Evolutionary conservation across 2,329 filamentous ascomycete genomes (phyloP).

Genomic region (Leptographium galeiforme): DNA sequence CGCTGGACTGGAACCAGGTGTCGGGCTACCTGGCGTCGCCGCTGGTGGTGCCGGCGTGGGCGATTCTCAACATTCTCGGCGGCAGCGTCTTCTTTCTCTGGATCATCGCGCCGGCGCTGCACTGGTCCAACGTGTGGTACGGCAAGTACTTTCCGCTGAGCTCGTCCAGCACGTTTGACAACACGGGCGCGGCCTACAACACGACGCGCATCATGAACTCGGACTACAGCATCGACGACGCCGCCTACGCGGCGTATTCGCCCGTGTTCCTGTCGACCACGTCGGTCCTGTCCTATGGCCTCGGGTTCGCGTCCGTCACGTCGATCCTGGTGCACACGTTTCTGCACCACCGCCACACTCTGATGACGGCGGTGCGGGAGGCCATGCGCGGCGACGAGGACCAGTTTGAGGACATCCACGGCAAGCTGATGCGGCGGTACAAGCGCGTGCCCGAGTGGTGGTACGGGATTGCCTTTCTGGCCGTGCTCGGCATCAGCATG

Average conservation of each 20-base stretch:
- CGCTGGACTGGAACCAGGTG: conserved; percentile 24
- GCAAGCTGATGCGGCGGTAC: conserved; percentile 32
- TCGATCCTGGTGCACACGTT: conserved; percentile 35
- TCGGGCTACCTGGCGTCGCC: conserved; percentile 7
- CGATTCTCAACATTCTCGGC: conserved; percentile 47
- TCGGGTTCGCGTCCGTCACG: conserved; percentile 42
- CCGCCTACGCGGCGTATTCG: conserved; percentile 36
- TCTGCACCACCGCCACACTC: conserved; percentile 23
- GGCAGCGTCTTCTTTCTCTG: conserved; percentile 41
- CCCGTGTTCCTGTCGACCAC: conserved; percentile 37
- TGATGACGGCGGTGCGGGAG: conserved; percentile 3
- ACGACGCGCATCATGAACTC: conserved; percentile 27
- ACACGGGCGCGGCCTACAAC: conserved; percentile 33
- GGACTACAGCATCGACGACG: conserved; percentile 28
- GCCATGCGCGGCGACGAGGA: not conserved
- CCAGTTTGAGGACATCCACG: conserved; percentile 25
- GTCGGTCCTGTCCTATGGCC: conserved; percentile 37
- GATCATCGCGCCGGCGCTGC: conserved; percentile 40
- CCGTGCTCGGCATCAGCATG: conserved; percentile 31
- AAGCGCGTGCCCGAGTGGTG: conserved; percentile 41
- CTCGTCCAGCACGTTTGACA: conserved; percentile 36
- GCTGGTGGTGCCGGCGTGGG: conserved; percentile 31
- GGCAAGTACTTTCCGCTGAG: conserved; percentile 38
- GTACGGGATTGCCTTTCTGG: conserved; percentile 34
- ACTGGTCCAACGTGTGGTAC: conserved; percentile 46